Evolutionary conservation across 192 early-diverging fungal species (phyloP), one percentile per base, ranked within the genome.

Genomic region (Linnemannia exigua): DNA sequence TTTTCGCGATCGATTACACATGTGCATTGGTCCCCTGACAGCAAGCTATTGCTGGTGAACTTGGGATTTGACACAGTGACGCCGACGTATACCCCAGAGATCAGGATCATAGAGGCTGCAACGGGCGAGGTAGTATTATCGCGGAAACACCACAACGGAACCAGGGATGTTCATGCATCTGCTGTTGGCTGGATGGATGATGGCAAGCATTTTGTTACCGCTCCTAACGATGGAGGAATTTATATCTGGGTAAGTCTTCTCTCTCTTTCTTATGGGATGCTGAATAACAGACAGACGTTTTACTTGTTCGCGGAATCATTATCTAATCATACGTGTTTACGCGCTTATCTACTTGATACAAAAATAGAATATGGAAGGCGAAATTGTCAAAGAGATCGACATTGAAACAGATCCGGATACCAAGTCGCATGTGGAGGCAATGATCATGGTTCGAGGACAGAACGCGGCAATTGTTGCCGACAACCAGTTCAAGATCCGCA

Each of bases 21-120:
- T 67, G 74, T 80, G 17, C 74, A 76, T 25, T 86, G 84, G 84
- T 77, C 78, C 1, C 75, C 84, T 15, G 75, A 86, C 46, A 80
- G 84, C 70, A 76, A 77, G 28, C 69, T 80, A 5, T 22, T 86
- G 12, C 70, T 86, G 11, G 75, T 86, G 6, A 86, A 86, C 58
- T 28, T 76, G 11, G 84, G 84, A 3, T 52, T 76, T 28, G 83
- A 84, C 33, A 5, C 25, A 0, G 4, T 14, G 25, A 63, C 22
- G 0, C 52, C 67, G 9, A 35, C 37, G 5, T 63, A 68, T 20
- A 8, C 16, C 12, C 78, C 83, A 22, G 76, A 75, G 25, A 70
- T 78, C 72, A 46, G 69, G 20, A 4, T 86, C 46, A 79, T 79
- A 46, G 71, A 80, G 12, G 41, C 67, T 37, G 77, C 50, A 54